phyloP scores from a whole-genome alignment of 1,284 basidiomycete species.

The Cutaneotrichosporon cyanovorans region DNA sequence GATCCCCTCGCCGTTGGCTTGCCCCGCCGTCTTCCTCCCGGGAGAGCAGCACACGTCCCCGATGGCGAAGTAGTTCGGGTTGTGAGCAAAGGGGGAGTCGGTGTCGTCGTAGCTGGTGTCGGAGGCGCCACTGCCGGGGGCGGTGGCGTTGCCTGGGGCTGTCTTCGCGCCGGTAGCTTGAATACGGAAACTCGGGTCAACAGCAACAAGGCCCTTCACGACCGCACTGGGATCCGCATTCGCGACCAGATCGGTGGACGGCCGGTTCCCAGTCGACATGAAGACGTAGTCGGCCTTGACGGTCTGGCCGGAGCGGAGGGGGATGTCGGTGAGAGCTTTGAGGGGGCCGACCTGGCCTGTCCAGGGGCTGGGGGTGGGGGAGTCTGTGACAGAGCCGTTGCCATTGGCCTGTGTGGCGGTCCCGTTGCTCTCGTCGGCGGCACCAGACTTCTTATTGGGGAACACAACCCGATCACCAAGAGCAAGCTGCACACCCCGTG shows the following conservation, averaged over 20 bases:
- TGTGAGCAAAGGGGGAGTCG: slow-evolving; percentile 19
- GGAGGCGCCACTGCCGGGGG: too few species aligned
- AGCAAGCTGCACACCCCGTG: slow-evolving; percentile 37
- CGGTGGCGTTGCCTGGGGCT: too few species aligned
- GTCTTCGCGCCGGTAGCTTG: too few species aligned
- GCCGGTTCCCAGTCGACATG: slow-evolving; percentile 41
- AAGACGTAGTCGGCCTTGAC: slow-evolving; percentile 47
- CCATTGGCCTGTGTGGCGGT: background rate
- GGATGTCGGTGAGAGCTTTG: slow-evolving; percentile 26
- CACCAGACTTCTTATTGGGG: slow-evolving; percentile 10
- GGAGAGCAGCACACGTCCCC: slow-evolving; percentile 27
- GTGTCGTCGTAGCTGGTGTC: too few species aligned
- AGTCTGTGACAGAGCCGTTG: background rate
- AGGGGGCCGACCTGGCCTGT: slow-evolving; percentile 24
- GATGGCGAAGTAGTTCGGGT: slow-evolving; percentile 29
- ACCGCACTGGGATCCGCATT: slow-evolving; percentile 30
- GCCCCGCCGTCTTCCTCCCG: slow-evolving; percentile 8
- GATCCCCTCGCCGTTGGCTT: background rate
- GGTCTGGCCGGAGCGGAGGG: slow-evolving; percentile 27
- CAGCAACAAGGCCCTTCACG: slow-evolving; percentile 38
- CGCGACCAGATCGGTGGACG: slow-evolving; percentile 38
- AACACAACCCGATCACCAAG: slow-evolving; percentile 35
- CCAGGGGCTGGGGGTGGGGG: slow-evolving; percentile 15
- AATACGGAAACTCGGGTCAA: slow-evolving; percentile 20
- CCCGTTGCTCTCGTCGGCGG: slow-evolving; percentile 29